Evolutionary conservation across 306 rosid species (phyloP), one percentile per base, ranked within the genome.

Genomic region (Malus fusca): DNA sequence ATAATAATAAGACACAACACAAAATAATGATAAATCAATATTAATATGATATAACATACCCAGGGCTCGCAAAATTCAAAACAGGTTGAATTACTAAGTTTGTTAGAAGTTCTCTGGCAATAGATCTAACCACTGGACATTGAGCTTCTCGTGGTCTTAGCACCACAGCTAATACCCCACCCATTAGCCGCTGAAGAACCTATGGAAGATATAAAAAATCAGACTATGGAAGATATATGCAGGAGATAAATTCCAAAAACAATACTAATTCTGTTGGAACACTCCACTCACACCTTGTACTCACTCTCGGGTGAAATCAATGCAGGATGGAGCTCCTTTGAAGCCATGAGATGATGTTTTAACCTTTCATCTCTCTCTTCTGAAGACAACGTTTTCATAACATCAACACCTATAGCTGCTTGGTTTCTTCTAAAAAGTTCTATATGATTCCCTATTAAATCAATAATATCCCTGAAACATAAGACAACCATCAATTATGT

Each of bases 281-380:
- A 79, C 88, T 83, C 90, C 96, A 90, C 96, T 84, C 99, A 89
- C 98, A 96, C 99, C 99, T 96, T 96, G 97, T 92, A 90, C 99
- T 96, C 98, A 89, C 98, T 92, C 97, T 88, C 99, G 19, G 97
- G 91, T 87, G 99, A 96, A 80, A 88, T 71, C 76, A 96, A 75
- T 7, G 99, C 97, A 33, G 99, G 99, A 87, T 96, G 98, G 71
- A 96, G 98, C 92, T 92, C 98, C 91, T 86, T 90, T 18, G 98
- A 88, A 83, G 87, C 83, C 89, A 89, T 82, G 59, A 96, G 83
- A 84, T 92, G 93, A 73, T 87, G 88, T 82, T 96, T 96, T 80
- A 96, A 79, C 83, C 98, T 92, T 60, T 92, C 97, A 73, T 96
- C 98, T 81, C 98, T 90, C 89, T 96, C 97, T 77, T 92, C 96